Evolutionary conservation across 768 basidiomycete species (phyloP), one percentile per base, ranked within the genome.

Genomic region (Pulveroboletus frians): DNA sequence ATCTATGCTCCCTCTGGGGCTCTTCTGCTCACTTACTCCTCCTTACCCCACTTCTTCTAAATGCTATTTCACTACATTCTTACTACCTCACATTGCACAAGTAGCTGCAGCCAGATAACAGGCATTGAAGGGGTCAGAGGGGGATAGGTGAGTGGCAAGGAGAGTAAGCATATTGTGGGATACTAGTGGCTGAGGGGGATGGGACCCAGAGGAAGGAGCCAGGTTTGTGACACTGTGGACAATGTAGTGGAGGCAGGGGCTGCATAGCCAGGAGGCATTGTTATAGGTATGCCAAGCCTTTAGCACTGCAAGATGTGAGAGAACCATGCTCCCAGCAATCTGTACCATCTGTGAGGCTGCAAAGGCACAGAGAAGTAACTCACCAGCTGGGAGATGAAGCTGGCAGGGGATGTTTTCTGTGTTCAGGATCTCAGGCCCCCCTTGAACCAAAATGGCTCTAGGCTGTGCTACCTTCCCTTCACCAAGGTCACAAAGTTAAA

Each of bases 311-410:
- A 54, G 14, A 1, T 54, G 39, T 2, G 30, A 18, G 13, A 36
- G 15, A 49, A 15, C 31, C 0, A 37, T 52, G 9, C 4, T 3
- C 1, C 46, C 46, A 0, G 23, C 5, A 1, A 52, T 20, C 1
- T 14, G 20, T 1, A 36, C 11, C 1, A 52, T 20, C 0, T 15
- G 1, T 3, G 42, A 47, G 23, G 67, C 57, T 1, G 63, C 60
- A 38, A 67, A 73, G 2, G 57, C 52, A 11, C 67, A 67, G 0
- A 73, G 53, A 0, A 68, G 53, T 9, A 56, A 42, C 40, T 69
- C 61, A 9, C 49, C 30, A 1, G 68, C 59, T 0, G 68, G 68
- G 1, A 69, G 56, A 8, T 44, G 38, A 3, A 48, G 32, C 0
- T 38, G 11, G 0, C 0, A 1, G 1, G 62, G 58, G 11, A 70